Evolutionary conservation across 495 filamentous ascomycete species (phyloP).

Genomic region (Cercophora samala): DNA sequence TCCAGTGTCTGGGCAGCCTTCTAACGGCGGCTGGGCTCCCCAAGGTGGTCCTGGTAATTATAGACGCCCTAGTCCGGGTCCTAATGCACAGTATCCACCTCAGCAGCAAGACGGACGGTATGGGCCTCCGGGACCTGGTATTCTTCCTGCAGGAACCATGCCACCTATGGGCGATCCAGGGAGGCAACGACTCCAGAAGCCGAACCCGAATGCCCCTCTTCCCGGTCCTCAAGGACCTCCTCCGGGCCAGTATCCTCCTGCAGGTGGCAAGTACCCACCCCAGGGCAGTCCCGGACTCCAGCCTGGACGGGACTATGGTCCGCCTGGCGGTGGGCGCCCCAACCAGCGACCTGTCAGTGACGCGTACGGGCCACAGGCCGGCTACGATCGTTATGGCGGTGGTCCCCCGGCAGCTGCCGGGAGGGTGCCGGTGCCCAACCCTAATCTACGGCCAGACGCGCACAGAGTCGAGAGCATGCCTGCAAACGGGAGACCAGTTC

Average conservation of each 20-base stretch:
- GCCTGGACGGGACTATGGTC: constrained; percentile 15
- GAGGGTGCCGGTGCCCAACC: background rate
- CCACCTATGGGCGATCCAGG: constrained; percentile 28
- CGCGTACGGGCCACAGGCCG: constrained; percentile 10
- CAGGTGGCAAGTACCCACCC: constrained; percentile 13
- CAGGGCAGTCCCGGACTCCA: constrained; percentile 10
- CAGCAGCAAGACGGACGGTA: constrained; percentile 19
- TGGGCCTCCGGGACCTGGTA: constrained; percentile 10
- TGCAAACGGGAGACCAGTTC: background rate
- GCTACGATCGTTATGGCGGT: constrained; percentile 13
- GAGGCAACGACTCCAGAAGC: constrained; percentile 39
- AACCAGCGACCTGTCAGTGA: constrained; percentile 29
- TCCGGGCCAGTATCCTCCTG: constrained; percentile 26
- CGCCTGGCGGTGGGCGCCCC: constrained; percentile 13
- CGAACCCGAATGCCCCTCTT: constrained; percentile 28
- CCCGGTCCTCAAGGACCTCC: constrained; percentile 24
- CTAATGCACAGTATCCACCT: constrained; percentile 17
- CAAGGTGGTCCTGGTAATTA: constrained; percentile 40
- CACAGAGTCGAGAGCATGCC: constrained; percentile 8
- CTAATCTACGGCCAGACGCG: constrained; percentile 4
- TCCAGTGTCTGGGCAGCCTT: constrained; percentile 30
- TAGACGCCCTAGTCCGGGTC: constrained; percentile 40
- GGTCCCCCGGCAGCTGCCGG: constrained; percentile 4
- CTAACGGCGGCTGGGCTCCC: constrained; percentile 42
- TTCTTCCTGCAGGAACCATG: constrained; percentile 15